Percentiles rank a stretch among this genome's conserved stretches.
These are phyloP conservation scores for Lepiota venenata DNA, from an alignment of 768 basidiomycete genomes.

Conservation along the genomic window DNA sequence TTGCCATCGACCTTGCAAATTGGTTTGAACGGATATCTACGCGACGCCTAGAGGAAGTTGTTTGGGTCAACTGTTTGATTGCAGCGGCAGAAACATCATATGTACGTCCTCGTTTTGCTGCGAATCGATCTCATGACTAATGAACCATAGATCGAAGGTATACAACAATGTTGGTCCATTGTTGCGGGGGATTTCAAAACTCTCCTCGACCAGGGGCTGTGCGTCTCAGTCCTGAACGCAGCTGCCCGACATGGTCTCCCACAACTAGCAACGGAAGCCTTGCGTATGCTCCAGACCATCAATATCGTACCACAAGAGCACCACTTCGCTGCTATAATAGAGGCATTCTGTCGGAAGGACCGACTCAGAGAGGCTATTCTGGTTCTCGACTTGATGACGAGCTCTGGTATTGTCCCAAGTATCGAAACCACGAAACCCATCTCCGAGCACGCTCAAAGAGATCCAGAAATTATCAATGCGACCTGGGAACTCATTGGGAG, in stretches of 20 bases:
- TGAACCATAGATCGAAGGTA: conserved; percentile 58
- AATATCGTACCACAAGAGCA: conserved; percentile 56
- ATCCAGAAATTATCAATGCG: conserved; percentile 54
- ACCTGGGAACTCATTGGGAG: conserved; percentile 64
- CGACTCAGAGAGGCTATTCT: conserved; percentile 62
- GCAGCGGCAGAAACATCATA: conserved; percentile 63
- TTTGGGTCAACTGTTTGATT: conserved; percentile 67
- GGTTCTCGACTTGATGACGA: conserved; percentile 57
- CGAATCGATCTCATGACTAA: conserved; percentile 6
- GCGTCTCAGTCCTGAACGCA: conserved; percentile 64
- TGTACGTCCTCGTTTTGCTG: conserved; percentile 43
- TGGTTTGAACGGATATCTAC: conserved; percentile 55
- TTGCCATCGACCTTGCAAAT: conserved; percentile 70
- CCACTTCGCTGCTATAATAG: conserved; percentile 76
- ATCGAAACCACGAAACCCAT: conserved; percentile 53
- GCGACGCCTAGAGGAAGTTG: conserved; percentile 45
- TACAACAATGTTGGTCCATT: conserved; percentile 57
- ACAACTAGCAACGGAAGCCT: conserved; percentile 62
- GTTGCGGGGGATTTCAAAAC: conserved; percentile 49
- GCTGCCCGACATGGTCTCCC: conserved; percentile 73
- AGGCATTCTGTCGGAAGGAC: conserved; percentile 60
- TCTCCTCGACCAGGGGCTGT: conserved; percentile 72
- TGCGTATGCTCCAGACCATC: conserved; percentile 50
- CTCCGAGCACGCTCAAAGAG: conserved; percentile 39
- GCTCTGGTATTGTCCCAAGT: conserved; percentile 45